Base-by-base conservation (phyloP, 768 basidiomycete species). In the Heimioporus sp. region DNA sequence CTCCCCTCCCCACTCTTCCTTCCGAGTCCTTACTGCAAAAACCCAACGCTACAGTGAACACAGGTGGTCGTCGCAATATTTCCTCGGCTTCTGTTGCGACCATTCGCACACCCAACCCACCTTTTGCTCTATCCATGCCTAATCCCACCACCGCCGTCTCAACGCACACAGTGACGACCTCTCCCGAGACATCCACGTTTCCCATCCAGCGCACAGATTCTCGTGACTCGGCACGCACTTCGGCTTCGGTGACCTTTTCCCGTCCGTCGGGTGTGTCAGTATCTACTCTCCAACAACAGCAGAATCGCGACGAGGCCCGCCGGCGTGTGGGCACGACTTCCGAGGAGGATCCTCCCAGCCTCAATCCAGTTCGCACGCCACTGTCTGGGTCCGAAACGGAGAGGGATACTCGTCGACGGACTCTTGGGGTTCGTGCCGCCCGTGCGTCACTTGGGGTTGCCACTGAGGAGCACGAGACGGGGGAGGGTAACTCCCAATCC, bases 141-240 rank as follows among this genome's bases (percentile, higher is more conserved):
- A 80, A 76, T 51, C 74, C 84, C 1, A 88, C 87, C 35, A 90
- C 86, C 16, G 84, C 83, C 15, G 49, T 89, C 12, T 86, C 85
- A 2, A 66, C 80, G 0, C 82, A 85, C 56, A 88, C 84, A 0
- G 85, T 82, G 5, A 80, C 81, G 5, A 78, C 76, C 52, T 68
- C 76, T 7, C 71, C 73, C 30, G 69, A 69, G 52, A 54, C 51
- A 19, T 58, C 71, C 13, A 49, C 65, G 2, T 58, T 64, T 24
- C 65, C 61, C 28, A 42, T 82, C 30, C 61, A 71, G 16, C 74
- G 81, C 20, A 73, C 72, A n/a, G 73, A 78, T 17, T 85, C 83
- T 0, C 72, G 68, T 16, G 71, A 74, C 42, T 76, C 77, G 0
- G 49, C 67, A 3, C 71, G 78, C 17, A 75, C 76, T 17, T 75